Base-by-base conservation (phyloP, 352 stramenopile species). In the Peronosclerospora sorghi region DNA sequence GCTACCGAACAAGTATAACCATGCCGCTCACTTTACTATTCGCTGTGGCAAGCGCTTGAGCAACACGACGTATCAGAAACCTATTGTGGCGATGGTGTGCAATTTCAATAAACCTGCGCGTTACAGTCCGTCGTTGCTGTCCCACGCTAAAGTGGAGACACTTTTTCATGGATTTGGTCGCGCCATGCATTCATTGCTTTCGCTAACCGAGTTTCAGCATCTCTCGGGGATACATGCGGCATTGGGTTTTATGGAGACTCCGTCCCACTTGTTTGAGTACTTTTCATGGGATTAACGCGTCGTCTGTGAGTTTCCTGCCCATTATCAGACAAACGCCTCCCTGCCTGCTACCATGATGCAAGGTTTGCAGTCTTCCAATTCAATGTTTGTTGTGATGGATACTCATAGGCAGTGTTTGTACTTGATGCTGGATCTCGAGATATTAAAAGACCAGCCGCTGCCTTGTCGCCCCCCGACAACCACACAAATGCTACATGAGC, bases 141-240 rank as follows among this genome's bases (percentile, higher is more conserved):
- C 72, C 5, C 95, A 98, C 54, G 83, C 81, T 0, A 94, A 98
- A 63, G 86, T 97, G 10, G 92, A 98, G 73, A 98, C 96, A 7
- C 73, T 98, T 5, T 97, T 97, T 56, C 96, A 99, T 54, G 95
- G 98, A 67, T 98, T 98, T 54, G 96, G 96, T 5, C 96, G 98
- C 59, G 95, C 89, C 17, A 75, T 98, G 55, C 95, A 99, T 65
- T 98, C 94, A 12, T 58, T 98, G 27, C 65, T 98, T 8, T 97
- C 86, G 24, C 73, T 78, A 15, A 98, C 95, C 5, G 81, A 94
- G 41, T 98, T 98, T 52, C 96, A 99, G 72, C 96, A 99, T 51
- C 53, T 98, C 13, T 95, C 83, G 4, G 96, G 96, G 15, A 98
- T 94, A 9, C 76, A 93, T 13, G 88, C 84, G 27, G 78, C 81